Evolutionary conservation across 129 eudicot genomes (phyloP), one percentile per base, ranked within the genome.

Genomic region (Chrysanthemum lavandulifolium): DNA sequence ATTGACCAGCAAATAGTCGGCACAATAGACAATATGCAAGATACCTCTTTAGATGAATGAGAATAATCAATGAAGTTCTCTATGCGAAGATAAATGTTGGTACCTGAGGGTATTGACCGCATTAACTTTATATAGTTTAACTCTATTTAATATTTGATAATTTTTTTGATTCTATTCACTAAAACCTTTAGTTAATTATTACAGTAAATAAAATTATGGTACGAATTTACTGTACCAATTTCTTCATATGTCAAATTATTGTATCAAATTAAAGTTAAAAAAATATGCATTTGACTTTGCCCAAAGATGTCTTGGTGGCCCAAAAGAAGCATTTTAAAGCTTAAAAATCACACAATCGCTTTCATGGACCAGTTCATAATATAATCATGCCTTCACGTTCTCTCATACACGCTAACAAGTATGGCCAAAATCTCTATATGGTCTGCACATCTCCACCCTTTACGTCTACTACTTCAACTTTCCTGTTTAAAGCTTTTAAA

Each of bases 381-480:
- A 43, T 51, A 68, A 27, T 78, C 73, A 71, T 63, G 68, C 61
- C 53, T 43, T 64, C 82, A 78, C 82, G 82, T 78, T 78, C 77
- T 78, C 29, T 40, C 1, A 45, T 36, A 71, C 67, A 71, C 40
- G 59, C 67, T 23, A 71, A 71, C 40, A 51, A 47, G 68, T 67
- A 67, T 67, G 68, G 53, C 68, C 58, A 71, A 78, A 76, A 56
- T 52, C 62, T 43, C 49, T 55, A 80, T 67, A 77, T 84, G 88
- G 65, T 78, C 65, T 53, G 81, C 88, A 84, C 81, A 78, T 78
- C 75, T 74, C 81, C 75, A 71, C 43, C 62, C 86, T 78, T 82
- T 69, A 78, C 78, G 77, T 80, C 52, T 74, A 74, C 80, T 78
- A 61, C 78, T 82, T 69, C 67, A 10, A 71, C 43, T 65, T 45